Conservation (phyloP, 2,329 filamentous ascomycete genomes). For the Arthrinium puccinioides region DNA sequence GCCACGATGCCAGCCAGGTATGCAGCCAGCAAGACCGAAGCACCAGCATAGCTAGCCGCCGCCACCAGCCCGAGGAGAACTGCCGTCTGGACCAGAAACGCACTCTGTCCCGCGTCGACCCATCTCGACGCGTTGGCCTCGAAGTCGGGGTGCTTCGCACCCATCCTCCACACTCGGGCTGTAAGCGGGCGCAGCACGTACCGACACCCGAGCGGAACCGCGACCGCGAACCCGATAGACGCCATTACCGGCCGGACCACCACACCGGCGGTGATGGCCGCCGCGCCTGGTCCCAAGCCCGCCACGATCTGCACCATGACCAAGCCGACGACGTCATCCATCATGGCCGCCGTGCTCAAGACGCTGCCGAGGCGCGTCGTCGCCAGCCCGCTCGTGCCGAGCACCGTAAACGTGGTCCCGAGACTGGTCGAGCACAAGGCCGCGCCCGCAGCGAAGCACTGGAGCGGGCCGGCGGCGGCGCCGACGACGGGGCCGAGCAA, state of each 20-base stretch:
- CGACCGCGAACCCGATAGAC: slow-evolving; percentile 42
- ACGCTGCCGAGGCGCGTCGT: slow-evolving; percentile 49
- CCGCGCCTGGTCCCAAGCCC: neutral
- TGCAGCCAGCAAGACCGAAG: slow-evolving; percentile 55
- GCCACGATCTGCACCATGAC: slow-evolving; percentile 73
- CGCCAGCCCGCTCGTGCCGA: slow-evolving; percentile 35
- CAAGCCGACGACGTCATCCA: slow-evolving; percentile 73
- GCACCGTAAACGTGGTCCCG: slow-evolving; percentile 61
- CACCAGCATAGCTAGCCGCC: slow-evolving; percentile 50
- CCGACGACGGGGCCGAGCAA: slow-evolving; percentile 40
- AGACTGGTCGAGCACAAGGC: slow-evolving; percentile 68
- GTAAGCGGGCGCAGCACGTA: slow-evolving; percentile 36
- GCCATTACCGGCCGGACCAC: slow-evolving; percentile 39
- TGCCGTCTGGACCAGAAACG: slow-evolving; percentile 38
- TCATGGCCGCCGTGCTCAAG: slow-evolving; percentile 66
- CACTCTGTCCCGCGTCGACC: slow-evolving; percentile 23
- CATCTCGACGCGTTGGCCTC: slow-evolving; percentile 10
- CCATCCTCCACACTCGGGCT: slow-evolving; percentile 21
- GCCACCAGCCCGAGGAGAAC: slow-evolving; percentile 42
- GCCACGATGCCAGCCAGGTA: slow-evolving; percentile 54
- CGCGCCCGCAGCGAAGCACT: slow-evolving; percentile 67
- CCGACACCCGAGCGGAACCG: slow-evolving; percentile 38
- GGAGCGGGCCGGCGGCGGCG: slow-evolving; percentile 45
- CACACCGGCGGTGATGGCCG: slow-evolving; percentile 20
- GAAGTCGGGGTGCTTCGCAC: slow-evolving; percentile 12